Evolutionary conservation across 805 yeast genomes (phyloP).

Genomic region (Maudiozyma saulgeensis): DNA sequence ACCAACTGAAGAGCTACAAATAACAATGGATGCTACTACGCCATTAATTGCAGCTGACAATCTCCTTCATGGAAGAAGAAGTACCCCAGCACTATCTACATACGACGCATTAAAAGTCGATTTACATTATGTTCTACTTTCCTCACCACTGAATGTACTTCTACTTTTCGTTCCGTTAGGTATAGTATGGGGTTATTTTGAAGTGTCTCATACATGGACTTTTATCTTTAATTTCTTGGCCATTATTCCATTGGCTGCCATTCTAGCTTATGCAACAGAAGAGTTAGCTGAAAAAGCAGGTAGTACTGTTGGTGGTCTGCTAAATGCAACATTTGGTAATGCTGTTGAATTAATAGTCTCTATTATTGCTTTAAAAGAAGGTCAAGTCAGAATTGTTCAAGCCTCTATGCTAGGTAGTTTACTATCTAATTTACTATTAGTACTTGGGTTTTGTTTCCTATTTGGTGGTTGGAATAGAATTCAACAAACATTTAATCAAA

Average conservation of each 20-base stretch:
- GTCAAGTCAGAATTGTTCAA: conserved; percentile 89
- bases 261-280: conserved; percentile 88
- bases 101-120: conserved; percentile 18
- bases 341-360: conserved; percentile 96
- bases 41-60: conserved; percentile 12
- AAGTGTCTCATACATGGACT: conserved; percentile 43
- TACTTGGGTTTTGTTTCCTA: conserved; percentile 89
- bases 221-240: conserved; percentile 79
- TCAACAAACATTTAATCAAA: conserved; percentile 85
- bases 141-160: conserved; percentile 68
- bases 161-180: conserved; percentile 87
- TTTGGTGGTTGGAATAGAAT: conserved; percentile 84
- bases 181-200: conserved; percentile 53
- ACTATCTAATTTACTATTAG: conserved; percentile 77
- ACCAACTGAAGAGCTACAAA: not conserved
- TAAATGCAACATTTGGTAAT: conserved; percentile 96
- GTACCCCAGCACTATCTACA: conserved; percentile 2
- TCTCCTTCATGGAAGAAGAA: conserved; percentile 4
- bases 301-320: conserved; percentile 83
- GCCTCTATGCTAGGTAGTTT: conserved; percentile 96
- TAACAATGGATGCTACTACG: conserved; percentile 12
- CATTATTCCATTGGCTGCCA: conserved; percentile 84
- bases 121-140: conserved; percentile 29
- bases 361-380: conserved; percentile 73
- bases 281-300: conserved; percentile 83